Evolutionary conservation across 2,329 filamentous ascomycete genomes (phyloP).

Genomic region (Neophaeococcomyces mojaviensis): DNA sequence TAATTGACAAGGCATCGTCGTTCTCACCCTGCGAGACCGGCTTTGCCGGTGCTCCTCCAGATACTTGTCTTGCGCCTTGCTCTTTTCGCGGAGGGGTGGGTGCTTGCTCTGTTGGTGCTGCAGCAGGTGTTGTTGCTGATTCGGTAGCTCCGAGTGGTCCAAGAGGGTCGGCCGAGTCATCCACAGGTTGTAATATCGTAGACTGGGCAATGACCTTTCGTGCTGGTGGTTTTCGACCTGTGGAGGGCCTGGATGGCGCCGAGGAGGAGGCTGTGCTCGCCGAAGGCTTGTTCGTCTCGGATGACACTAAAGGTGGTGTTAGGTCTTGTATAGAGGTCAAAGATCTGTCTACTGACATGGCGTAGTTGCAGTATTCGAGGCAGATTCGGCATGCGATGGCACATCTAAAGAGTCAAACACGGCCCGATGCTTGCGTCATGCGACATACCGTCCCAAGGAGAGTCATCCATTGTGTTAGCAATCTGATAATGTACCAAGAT

Average conservation of each 20-base stretch:
- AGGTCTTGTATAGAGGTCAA: neutral
- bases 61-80: slow-evolving; percentile 26
- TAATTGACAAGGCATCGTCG: slow-evolving; percentile 57
- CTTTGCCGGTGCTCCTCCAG: neutral
- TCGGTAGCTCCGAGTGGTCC: slow-evolving; percentile 46
- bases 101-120: slow-evolving; percentile 44
- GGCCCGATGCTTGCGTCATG: slow-evolving; percentile 22
- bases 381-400: slow-evolving; percentile 23
- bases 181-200: slow-evolving; percentile 56
- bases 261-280: slow-evolving; percentile 28
- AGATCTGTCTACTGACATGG: slow-evolving; percentile 9
- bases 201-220: slow-evolving; percentile 54
- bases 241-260: slow-evolving; percentile 40
- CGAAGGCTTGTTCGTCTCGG: slow-evolving; percentile 20
- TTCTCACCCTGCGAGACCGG: slow-evolving; percentile 49
- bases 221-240: slow-evolving; percentile 43
- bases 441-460: slow-evolving; percentile 43
- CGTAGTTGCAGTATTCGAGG: slow-evolving; percentile 25
- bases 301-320: slow-evolving; percentile 16
- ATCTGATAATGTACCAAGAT: too few relatives aligned
- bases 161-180: slow-evolving; percentile 55
- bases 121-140: slow-evolving; percentile 21
- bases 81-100: slow-evolving; percentile 56
- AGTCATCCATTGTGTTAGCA: slow-evolving; percentile 28
- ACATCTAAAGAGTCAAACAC: slow-evolving; percentile 13